A percentile compares a stretch with the other conserved stretches of the same genome.
Evolutionary conservation across 1,284 basidiomycete species (phyloP).

Genomic region (Phellopilus nigrolimitatus): DNA sequence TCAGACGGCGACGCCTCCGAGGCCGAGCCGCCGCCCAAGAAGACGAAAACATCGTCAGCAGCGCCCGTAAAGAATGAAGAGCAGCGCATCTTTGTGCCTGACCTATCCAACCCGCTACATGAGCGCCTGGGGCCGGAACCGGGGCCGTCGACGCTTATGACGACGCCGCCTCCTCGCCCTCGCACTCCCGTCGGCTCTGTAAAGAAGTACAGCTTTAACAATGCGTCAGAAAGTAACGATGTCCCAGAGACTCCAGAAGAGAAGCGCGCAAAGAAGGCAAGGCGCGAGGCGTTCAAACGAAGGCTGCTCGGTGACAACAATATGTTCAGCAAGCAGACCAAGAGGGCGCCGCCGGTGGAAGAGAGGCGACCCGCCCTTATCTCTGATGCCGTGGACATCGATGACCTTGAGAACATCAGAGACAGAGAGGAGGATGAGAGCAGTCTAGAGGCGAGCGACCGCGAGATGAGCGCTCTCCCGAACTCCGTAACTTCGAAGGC

Average conservation of each 20-base stretch:
- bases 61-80: background rate
- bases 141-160: too few species aligned
- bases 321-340: conserved; percentile 24
- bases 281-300: conserved; percentile 49
- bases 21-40: background rate
- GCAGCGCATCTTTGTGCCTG: background rate
- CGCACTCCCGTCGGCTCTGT: conserved; percentile 1
- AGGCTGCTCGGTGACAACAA: conserved; percentile 48
- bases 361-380: background rate
- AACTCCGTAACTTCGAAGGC: conserved; percentile 9
- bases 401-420: conserved; percentile 8
- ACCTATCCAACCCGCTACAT: conserved; percentile 15
- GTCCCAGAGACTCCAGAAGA: conserved; percentile 12
- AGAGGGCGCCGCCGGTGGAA: background rate
- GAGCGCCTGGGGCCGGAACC: background rate
- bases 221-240: background rate
- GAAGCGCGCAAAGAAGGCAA: conserved; percentile 17
- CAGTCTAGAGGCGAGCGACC: conserved; percentile 16
- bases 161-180: background rate
- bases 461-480: background rate
- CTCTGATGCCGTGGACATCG: conserved; percentile 11
- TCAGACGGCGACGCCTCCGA: conserved; percentile 7
- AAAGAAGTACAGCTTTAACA: conserved; percentile 6
- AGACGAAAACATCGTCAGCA: background rate
- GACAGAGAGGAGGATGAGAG: conserved; percentile 12